Percentiles rank a stretch among this genome's conserved stretches.
phyloP scores from a whole-genome alignment of 2,329 filamentous ascomycete genomes.

The Colletotrichum paranaense region DNA sequence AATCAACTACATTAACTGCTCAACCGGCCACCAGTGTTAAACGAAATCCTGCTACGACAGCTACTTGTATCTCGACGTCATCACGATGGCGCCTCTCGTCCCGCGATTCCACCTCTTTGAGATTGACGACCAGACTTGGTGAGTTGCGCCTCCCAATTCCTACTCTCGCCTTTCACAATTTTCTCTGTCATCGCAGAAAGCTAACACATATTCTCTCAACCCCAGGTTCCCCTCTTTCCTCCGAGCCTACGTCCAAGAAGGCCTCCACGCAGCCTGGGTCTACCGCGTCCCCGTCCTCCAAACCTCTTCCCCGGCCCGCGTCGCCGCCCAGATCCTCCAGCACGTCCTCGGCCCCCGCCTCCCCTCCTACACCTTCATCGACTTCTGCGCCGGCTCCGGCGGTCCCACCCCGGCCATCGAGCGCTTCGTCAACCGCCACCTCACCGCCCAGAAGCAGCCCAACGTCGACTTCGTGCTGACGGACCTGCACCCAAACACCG shows the following conservation, averaged over 20 bases:
- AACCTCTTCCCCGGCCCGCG: slow-evolving; percentile 65
- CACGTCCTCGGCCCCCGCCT: slow-evolving; percentile 59
- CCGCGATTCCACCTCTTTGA: slow-evolving; percentile 74
- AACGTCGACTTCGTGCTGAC: slow-evolving; percentile 71
- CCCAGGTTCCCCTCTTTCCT: slow-evolving; percentile 74
- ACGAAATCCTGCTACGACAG: neutral
- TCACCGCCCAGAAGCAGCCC: slow-evolving; percentile 40
- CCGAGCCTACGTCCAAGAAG: slow-evolving; percentile 72
- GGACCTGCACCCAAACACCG: slow-evolving; percentile 72
- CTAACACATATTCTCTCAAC: slow-evolving; percentile 13
- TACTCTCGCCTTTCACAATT: neutral
- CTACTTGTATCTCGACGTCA: neutral
- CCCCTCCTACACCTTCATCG: slow-evolving; percentile 71
- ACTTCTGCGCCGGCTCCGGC: slow-evolving; percentile 81
- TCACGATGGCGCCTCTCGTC: slow-evolving; percentile 59
- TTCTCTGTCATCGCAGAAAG: neutral
- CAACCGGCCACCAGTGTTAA: neutral
- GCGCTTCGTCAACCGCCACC: slow-evolving; percentile 63
- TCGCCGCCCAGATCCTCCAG: slow-evolving; percentile 69
- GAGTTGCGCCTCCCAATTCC: slow-evolving; percentile 37
- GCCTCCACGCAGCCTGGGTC: slow-evolving; percentile 73
- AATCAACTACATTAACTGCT: neutral
- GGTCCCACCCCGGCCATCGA: slow-evolving; percentile 77
- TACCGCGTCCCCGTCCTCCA: slow-evolving; percentile 69
- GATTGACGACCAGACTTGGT: slow-evolving; percentile 76